Conservation (phyloP, 441 rosid species). For the Populus hybrid region DNA sequence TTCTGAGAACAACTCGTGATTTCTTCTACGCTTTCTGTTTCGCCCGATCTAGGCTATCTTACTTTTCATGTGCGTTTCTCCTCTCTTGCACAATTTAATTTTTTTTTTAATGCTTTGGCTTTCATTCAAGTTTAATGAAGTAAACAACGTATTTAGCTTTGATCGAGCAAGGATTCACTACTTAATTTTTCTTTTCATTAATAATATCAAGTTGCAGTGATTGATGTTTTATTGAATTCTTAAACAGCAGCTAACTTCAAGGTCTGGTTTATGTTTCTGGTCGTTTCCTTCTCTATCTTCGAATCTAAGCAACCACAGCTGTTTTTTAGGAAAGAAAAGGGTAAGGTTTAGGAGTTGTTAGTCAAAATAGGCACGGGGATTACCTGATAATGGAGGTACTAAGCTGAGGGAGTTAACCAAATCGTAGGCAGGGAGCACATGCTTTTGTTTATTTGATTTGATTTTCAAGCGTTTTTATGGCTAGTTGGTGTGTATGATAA, state of each 20-base stretch:
- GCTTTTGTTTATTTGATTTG: constrained; percentile 1
- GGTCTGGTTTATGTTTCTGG: constrained; percentile 18
- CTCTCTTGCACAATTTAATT: background rate
- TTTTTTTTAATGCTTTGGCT: background rate
- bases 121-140: background rate
- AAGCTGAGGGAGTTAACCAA: constrained; percentile 4
- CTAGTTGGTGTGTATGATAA: background rate
- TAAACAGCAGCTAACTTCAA: background rate
- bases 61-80: background rate
- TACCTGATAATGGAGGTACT: constrained; percentile 15
- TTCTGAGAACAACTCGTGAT: background rate
- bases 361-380: constrained; percentile 16
- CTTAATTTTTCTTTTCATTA: background rate
- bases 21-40: background rate
- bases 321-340: background rate
- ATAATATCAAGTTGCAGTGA: background rate
- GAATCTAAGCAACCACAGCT: constrained; percentile 21
- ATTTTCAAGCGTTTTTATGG: background rate
- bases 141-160: background rate
- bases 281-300: constrained; percentile 14
- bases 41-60: background rate
- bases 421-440: constrained; percentile 5
- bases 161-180: background rate
- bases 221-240: background rate
- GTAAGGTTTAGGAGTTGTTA: constrained; percentile 2